Evolutionary conservation across 179 eudicot species (phyloP), one percentile per base, ranked within the genome.

Genomic region (Patellifolia procumbens): DNA sequence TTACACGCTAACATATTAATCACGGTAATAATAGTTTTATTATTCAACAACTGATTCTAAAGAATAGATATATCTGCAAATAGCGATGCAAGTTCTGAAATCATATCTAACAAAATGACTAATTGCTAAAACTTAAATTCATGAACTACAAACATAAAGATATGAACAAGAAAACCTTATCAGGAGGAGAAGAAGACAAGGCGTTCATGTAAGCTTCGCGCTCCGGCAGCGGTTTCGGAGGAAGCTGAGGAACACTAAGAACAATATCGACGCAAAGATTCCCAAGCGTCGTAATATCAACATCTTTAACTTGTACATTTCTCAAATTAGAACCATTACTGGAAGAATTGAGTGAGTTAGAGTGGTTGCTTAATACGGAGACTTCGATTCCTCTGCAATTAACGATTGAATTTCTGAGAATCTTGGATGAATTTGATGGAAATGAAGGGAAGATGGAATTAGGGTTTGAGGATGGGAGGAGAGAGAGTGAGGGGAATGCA

Each of bases 261-360:
- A 93, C 97, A 78, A 95, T 87, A 75, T 93, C 99, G 48, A 95
- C 91, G 56, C 98, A 95, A 15, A 95, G 88, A 70, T 93, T 93
- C 10, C 99, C 99, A 10, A 95, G 85, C 46, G 98, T 91, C 12
- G 93, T 94, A 51, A 95, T 83, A 76, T 95, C 99, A 46, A 82
- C 76, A 34, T 86, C 87, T 74, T 90, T 91, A 19, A 78, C 87
- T 11, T 78, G 83, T 31, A 82, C 51, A 42, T 79, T 69, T 61
- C 55, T 77, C 75, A 76, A 55, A 24, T 79, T 78, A 29, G 74
- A 88, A 31, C 79, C 76, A 55, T 74, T 71, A 42, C 60, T 29
- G 29, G 75, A 70, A 39, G 70, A 79, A 63, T 70, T 83, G 29
- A 78, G 78, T 19, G 84, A 78, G 72, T 70, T 63, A 1, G 86